Evolutionary conservation across 2,329 filamentous ascomycete species (phyloP).

Genomic region (Alternaria sp.): DNA sequence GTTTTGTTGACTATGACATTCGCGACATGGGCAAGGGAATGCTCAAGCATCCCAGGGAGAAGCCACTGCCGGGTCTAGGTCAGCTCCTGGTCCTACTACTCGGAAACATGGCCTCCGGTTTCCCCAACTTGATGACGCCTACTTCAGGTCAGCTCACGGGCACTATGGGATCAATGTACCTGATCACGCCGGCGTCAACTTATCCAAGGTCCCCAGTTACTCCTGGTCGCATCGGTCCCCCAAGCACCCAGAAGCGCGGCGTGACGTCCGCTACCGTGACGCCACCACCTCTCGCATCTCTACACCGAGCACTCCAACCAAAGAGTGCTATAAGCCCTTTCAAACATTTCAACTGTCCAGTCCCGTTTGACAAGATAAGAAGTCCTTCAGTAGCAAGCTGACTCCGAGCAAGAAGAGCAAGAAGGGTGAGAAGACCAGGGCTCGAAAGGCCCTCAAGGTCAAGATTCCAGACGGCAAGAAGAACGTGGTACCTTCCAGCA

Average conservation of each 20-base stretch:
- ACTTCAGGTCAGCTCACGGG: neutral
- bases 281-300: neutral
- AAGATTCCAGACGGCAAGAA: conserved; percentile 14
- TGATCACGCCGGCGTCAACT: neutral
- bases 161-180: neutral
- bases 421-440: conserved; percentile 6
- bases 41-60: conserved; percentile 25
- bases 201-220: conserved; percentile 11
- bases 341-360: neutral
- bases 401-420: neutral
- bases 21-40: conserved; percentile 24
- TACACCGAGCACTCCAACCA: neutral
- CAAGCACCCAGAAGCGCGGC: conserved; percentile 9
- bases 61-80: neutral
- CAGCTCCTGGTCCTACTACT: neutral
- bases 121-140: neutral
- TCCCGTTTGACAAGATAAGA: neutral
- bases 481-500: conserved; percentile 6
- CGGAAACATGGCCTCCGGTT: neutral
- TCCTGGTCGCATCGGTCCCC: conserved; percentile 23
- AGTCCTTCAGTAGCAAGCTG: neutral
- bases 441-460: conserved; percentile 23
- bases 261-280: conserved; percentile 1
- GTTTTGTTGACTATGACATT: conserved; percentile 25
- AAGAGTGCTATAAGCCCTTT: fast-evolving